Evolutionary conservation across 257 asterid genomes (phyloP).

Genomic region (Schizonepeta tenuifolia): DNA sequence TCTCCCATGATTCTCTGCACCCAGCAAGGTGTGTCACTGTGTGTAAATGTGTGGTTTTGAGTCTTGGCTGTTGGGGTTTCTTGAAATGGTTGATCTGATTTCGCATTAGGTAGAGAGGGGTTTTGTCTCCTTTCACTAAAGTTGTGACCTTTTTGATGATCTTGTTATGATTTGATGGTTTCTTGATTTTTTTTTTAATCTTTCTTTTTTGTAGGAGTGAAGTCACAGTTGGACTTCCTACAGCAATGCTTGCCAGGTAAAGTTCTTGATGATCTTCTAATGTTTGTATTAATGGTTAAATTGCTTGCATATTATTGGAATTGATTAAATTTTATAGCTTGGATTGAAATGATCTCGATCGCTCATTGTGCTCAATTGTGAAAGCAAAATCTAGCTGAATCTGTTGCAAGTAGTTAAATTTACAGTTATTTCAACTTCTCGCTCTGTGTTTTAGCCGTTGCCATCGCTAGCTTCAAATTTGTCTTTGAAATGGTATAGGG

Average conservation of each 20-base stretch:
- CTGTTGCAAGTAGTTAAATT: conserved; percentile 13
- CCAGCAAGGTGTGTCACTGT: conserved; percentile 68
- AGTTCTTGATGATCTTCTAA: conserved; percentile 20
- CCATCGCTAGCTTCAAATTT: conserved; percentile 4
- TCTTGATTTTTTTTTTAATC: conserved; percentile 13
- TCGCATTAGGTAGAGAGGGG: conserved; percentile 35
- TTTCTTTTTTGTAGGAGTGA: conserved; percentile 74
- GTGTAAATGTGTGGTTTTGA: conserved; percentile 9
- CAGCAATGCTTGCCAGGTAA: conserved; percentile 96
- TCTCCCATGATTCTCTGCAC: conserved; percentile 94
- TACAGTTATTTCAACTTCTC: not conserved
- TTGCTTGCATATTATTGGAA: conserved; percentile 1
- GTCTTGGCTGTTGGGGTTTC: conserved; percentile 34
- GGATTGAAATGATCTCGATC: not conserved
- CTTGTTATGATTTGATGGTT: conserved; percentile 29
- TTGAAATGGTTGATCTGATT: conserved; percentile 50
- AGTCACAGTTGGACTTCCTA: conserved; percentile 91
- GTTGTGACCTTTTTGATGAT: conserved; percentile 28
- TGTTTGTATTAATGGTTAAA: not conserved
- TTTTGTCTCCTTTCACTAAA: conserved; percentile 24
- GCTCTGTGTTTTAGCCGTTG: conserved; percentile 1
- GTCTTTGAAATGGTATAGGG: not conserved
- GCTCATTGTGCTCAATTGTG: conserved; percentile 1
- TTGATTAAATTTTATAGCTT: not conserved
- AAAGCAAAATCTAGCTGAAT: conserved; percentile 7